Evolutionary conservation across 768 basidiomycete genomes (phyloP).

Genomic region (Russula vinacea): DNA sequence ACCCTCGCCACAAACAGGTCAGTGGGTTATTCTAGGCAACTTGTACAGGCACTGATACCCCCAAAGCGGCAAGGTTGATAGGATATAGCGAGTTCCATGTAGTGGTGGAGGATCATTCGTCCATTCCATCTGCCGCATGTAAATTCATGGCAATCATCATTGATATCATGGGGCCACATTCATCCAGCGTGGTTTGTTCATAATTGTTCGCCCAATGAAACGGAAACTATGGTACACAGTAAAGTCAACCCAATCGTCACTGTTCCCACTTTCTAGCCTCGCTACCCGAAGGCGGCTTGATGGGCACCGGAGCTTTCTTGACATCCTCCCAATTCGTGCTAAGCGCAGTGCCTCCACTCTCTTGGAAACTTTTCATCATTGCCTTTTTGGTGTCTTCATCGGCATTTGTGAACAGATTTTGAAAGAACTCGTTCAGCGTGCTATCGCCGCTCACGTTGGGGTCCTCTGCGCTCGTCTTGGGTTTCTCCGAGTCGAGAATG

Average conservation of each 20-base stretch:
- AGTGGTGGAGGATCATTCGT: not conserved
- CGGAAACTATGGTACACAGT: conserved; percentile 13
- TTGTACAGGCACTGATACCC: conserved; percentile 28
- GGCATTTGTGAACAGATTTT: conserved; percentile 84
- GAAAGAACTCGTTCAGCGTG: conserved; percentile 85
- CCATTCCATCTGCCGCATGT: not conserved
- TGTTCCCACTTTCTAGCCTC: conserved; percentile 77
- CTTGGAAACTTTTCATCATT: conserved; percentile 97
- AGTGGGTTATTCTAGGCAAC: conserved; percentile 27
- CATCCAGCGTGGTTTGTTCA: not conserved
- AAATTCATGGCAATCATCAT: not conserved
- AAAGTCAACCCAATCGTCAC: conserved; percentile 21
- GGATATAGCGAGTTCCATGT: not conserved
- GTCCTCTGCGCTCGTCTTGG: conserved; percentile 66
- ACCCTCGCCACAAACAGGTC: conserved; percentile 98
- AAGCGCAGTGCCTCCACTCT: conserved; percentile 92
- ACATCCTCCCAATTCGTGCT: conserved; percentile 97
- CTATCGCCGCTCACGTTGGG: conserved; percentile 89
- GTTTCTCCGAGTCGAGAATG: conserved; percentile 66
- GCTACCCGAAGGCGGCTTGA: conserved; percentile 79
- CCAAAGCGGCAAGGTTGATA: conserved; percentile 61
- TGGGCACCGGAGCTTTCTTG: conserved; percentile 59
- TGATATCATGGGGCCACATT: not conserved
- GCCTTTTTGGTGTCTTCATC: conserved; percentile 90
- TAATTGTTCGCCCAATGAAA: no score